Base-by-base conservation (phyloP, 2,329 filamentous ascomycete species). In the Trichocomaceae sp. region DNA sequence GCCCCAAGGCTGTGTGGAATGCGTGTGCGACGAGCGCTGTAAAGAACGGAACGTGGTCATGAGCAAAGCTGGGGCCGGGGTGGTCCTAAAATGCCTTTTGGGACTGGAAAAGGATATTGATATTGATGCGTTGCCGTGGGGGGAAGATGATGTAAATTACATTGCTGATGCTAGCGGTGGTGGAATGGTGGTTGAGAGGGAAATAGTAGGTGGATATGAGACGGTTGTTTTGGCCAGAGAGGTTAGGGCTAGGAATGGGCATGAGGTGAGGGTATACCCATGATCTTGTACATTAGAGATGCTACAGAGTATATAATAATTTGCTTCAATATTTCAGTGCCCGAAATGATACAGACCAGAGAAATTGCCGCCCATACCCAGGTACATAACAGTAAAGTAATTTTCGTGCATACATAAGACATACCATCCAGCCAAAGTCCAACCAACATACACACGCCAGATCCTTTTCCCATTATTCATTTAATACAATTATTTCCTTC, bases 11-110 rank as follows among this genome's bases (percentile, higher is more conserved):
- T 97, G 93, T 70, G 74, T 92, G 20, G 92, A 96, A 70, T 99
- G 93, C 70, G 90, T 95, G 44, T 90, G 87, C 59, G 87, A 85
- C 58, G 88, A 95, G 69, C 74, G 83, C 53, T 97, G 93, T 69
- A 89, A 87, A 69, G 83, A 96, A 70, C 82, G 84, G 52, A 96
- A 96, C 67, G 83, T 88, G 64, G 90, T 97, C 9, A 93, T 96
- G 86, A 93, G 88, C 65, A 97, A 96, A 71, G 88, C 86, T 0
- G 92, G 92, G 0, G 86, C 87, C 7, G 83, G 82, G 54, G 90
- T 96, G 22, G 84, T 97, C 29, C 73, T 97, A 55, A 87, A 86
- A 72, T 83, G 81, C 58, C 67, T 96, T 53, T 69, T 96, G 51
- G 85, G 86, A 19, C 77, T 84, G 68, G 83, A 90, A 29, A 87